Percentiles rank a stretch among this genome's conserved stretches.
These are phyloP conservation scores for Typha latifolia DNA, from an alignment of 176 grass and related monocot species.

Conservation along the genomic window DNA sequence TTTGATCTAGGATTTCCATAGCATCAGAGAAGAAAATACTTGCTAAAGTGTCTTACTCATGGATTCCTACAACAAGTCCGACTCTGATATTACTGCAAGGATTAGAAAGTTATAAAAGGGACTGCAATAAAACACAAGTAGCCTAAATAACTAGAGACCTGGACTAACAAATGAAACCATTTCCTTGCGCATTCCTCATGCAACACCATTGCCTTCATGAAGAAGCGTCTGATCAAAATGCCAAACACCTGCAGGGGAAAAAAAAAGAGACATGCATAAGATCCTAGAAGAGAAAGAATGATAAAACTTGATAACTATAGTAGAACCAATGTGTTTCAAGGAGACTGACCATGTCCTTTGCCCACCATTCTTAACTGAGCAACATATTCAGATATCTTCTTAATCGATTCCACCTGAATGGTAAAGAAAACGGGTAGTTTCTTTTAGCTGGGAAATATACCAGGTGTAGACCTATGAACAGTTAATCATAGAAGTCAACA, in stretches of 20 bases:
- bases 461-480: background rate
- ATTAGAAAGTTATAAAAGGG: background rate
- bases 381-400: constrained; percentile 73
- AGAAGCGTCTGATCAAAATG: constrained; percentile 82
- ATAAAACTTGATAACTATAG: background rate
- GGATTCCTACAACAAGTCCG: no score
- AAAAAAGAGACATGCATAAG: background rate
- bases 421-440: background rate
- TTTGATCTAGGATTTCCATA: no score
- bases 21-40: no score
- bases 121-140: background rate
- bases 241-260: constrained; percentile 64
- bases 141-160: background rate
- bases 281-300: background rate
- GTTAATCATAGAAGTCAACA: background rate
- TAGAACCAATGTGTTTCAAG: background rate
- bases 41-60: no score
- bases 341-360: constrained; percentile 71
- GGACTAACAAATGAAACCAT: background rate
- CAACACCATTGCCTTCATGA: constrained; percentile 18
- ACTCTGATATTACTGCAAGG: no score
- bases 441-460: background rate
- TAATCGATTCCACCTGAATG: constrained; percentile 70
- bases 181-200: background rate
- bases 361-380: constrained; percentile 78